Evolutionary conservation across 139 green algal species (phyloP).

Genomic region (Closterium sp.): DNA sequence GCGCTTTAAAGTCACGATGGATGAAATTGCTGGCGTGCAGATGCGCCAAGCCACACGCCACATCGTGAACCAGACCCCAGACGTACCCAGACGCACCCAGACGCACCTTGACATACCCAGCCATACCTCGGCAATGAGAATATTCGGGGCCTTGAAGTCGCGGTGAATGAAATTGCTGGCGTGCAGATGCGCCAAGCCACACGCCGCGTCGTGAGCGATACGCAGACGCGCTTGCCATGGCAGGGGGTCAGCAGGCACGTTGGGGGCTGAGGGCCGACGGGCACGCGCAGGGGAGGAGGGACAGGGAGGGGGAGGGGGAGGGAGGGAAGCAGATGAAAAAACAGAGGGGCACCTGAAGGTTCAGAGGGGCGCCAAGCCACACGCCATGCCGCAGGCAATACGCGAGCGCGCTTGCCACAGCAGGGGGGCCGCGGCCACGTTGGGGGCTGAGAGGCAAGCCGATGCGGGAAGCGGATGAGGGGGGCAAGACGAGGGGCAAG

Average conservation of each 20-base stretch:
- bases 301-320: not conserved
- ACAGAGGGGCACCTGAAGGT: too few relatives aligned
- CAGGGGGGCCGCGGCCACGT: not conserved
- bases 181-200: constrained; percentile 39
- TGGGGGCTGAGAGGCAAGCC: not conserved
- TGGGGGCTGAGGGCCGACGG: constrained; percentile 3
- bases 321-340: not conserved
- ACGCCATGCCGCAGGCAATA: not conserved
- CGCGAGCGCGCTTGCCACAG: not conserved
- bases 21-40: not conserved
- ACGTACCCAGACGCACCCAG: too few relatives aligned
- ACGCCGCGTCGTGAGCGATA: constrained; percentile 1
- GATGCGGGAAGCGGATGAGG: not conserved
- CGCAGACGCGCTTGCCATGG: constrained; percentile 11
- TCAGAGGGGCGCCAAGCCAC: constrained; percentile 27
- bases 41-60: not conserved
- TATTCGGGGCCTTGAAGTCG: constrained; percentile 44
- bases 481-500: too few relatives aligned
- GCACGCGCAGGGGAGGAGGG: not conserved
- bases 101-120: too few relatives aligned
- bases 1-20: not conserved
- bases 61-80: not conserved
- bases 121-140: constrained; percentile 20
- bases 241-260: constrained; percentile 6
- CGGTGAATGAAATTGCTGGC: constrained; percentile 38